Conservation (phyloP, 2,329 filamentous ascomycete species). For the Paramyrothecium sp. region DNA sequence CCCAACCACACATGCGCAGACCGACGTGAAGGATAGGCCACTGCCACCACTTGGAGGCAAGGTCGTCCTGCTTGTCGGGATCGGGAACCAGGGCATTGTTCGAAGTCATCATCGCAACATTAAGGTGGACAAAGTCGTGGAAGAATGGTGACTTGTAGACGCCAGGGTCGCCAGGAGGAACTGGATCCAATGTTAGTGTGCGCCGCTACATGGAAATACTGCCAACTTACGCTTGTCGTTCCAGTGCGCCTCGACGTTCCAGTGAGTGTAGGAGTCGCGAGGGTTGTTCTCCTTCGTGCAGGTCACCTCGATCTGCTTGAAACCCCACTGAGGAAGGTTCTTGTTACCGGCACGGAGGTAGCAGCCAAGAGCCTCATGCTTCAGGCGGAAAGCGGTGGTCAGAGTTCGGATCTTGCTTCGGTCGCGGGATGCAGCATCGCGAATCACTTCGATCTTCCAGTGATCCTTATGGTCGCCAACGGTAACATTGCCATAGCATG, state of each 20-base stretch:
- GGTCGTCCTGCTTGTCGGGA: conserved; percentile 97
- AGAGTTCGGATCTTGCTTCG: conserved; percentile 83
- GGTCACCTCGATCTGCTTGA: conserved; percentile 98
- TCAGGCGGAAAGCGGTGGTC: conserved; percentile 88
- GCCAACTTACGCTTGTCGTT: conserved; percentile 82
- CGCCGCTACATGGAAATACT: neutral
- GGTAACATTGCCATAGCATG: conserved; percentile 91
- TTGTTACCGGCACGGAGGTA: conserved; percentile 94
- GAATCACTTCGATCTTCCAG: conserved; percentile 90
- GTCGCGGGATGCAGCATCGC: conserved; percentile 84
- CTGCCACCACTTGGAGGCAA: conserved; percentile 97
- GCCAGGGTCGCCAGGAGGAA: conserved; percentile 84
- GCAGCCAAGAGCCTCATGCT: conserved; percentile 78
- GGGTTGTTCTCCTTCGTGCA: conserved; percentile 93
- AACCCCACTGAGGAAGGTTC: conserved; percentile 98
- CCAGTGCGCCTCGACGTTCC: conserved; percentile 94
- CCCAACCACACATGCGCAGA: conserved; percentile 98
- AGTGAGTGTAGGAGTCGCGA: conserved; percentile 92
- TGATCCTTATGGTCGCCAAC: conserved; percentile 97
- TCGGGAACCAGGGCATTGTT: conserved; percentile 98
- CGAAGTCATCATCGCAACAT: conserved; percentile 99
- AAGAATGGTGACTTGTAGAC: conserved; percentile 96
- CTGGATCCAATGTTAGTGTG: conserved; percentile 40
- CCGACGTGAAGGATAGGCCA: conserved; percentile 96
- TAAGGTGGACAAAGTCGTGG: conserved; percentile 95